A percentile compares a stretch with the other conserved stretches of the same genome.
Conservation (phyloP, 2,329 filamentous ascomycete species). For the Apiospora pterosperma region DNA sequence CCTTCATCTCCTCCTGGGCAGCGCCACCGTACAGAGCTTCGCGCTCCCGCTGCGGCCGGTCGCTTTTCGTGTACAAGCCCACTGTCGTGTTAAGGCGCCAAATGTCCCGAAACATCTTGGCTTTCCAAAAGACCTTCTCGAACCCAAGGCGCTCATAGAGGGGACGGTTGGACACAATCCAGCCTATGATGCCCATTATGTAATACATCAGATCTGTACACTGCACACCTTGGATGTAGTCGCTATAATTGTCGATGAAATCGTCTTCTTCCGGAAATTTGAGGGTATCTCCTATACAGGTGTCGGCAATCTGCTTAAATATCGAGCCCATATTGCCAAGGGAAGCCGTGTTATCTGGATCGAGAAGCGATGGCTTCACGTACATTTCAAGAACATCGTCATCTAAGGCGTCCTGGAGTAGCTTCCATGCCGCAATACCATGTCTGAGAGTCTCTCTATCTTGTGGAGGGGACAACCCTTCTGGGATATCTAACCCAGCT, state of each 20-base stretch:
- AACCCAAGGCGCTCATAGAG: background rate
- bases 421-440: background rate
- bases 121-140: background rate
- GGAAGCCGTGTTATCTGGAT: background rate
- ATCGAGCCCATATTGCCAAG: background rate
- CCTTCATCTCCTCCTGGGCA: no score
- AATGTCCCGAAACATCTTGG: background rate
- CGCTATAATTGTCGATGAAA: background rate
- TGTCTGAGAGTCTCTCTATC: background rate
- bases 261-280: background rate
- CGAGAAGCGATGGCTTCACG: background rate
- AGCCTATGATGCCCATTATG: background rate
- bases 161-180: background rate
- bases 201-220: background rate
- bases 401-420: background rate
- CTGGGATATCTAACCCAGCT: background rate
- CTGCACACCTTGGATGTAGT: background rate
- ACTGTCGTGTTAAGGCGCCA: background rate
- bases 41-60: background rate
- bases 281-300: background rate
- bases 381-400: accelerated
- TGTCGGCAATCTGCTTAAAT: background rate
- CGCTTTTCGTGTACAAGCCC: background rate
- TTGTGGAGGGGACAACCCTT: background rate
- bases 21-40: background rate